Conservation (phyloP, 495 filamentous ascomycete species). For the Daldinia decipiens region DNA sequence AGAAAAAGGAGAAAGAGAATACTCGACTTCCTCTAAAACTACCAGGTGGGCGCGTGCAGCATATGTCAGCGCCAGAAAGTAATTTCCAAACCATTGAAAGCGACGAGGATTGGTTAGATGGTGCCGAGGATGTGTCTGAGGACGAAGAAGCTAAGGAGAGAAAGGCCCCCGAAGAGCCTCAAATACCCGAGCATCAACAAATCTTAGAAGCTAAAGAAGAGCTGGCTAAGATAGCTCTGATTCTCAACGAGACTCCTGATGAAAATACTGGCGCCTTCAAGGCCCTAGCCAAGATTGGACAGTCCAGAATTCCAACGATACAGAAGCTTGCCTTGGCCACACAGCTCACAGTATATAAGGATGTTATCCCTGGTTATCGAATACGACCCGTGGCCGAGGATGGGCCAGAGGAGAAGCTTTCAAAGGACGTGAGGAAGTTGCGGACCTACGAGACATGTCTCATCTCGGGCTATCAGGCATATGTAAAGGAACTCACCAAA, state of each 20-base stretch:
- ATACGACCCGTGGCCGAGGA: conserved; percentile 84
- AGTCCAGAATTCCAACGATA: conserved; percentile 74
- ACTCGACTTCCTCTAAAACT: conserved; percentile 88
- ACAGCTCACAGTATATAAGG: conserved; percentile 91
- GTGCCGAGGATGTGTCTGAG: conserved; percentile 54
- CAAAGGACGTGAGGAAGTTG: conserved; percentile 87
- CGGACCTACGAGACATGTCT: conserved; percentile 86
- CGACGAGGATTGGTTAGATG: conserved; percentile 65
- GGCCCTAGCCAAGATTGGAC: conserved; percentile 76
- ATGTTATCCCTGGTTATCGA: conserved; percentile 94
- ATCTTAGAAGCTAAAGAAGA: conserved; percentile 92
- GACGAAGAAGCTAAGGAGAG: conserved; percentile 47
- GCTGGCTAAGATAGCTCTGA: conserved; percentile 79
- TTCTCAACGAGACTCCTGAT: conserved; percentile 92
- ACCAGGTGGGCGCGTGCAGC: conserved; percentile 74
- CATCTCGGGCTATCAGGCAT: conserved; percentile 80
- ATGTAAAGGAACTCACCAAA: conserved; percentile 75
- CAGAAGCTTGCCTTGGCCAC: conserved; percentile 85
- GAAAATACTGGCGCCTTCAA: conserved; percentile 84
- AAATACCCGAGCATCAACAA: conserved; percentile 76
- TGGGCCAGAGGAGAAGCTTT: conserved; percentile 77
- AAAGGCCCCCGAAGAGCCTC: conserved; percentile 59
- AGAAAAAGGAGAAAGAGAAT: conserved; percentile 75
- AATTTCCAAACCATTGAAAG: conserved; percentile 61
- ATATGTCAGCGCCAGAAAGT: conserved; percentile 54